Evolutionary conservation across 257 asterid genomes (phyloP).

Genomic region (Solanum rostratum): DNA sequence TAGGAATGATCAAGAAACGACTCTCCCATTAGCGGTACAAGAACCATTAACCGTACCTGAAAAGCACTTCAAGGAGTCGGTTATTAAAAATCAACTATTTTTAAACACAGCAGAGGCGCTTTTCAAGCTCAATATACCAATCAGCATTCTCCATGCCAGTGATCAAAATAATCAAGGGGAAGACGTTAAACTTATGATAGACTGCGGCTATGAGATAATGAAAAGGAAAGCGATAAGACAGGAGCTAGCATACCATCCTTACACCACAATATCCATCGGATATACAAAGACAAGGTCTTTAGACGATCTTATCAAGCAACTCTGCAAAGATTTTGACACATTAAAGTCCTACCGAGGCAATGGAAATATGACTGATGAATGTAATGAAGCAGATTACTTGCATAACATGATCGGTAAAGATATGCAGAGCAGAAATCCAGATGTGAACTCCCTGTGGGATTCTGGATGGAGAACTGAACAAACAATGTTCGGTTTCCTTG

Average conservation of each 20-base stretch:
- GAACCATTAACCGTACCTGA: constrained; percentile 61
- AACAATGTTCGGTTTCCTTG: constrained; percentile 24
- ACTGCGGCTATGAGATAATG: constrained; percentile 68
- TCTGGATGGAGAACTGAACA: constrained; percentile 41
- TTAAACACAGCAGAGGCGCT: constrained; percentile 77
- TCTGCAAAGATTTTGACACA: constrained; percentile 48
- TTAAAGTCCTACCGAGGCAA: constrained; percentile 28
- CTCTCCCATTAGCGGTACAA: not conserved
- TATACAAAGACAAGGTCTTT: constrained; percentile 29
- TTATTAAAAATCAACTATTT: constrained; percentile 51
- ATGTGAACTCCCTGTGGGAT: constrained; percentile 73
- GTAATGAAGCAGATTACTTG: constrained; percentile 33
- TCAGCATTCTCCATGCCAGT: constrained; percentile 38
- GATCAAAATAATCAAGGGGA: constrained; percentile 27
- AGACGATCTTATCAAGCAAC: constrained; percentile 56
- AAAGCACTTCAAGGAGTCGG: constrained; percentile 51
- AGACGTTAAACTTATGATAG: constrained; percentile 36
- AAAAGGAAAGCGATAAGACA: constrained; percentile 60
- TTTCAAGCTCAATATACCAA: constrained; percentile 74
- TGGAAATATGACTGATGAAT: constrained; percentile 20
- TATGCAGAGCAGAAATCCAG: constrained; percentile 26
- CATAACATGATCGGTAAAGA: constrained; percentile 51
- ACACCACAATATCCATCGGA: constrained; percentile 7
- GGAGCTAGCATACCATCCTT: constrained; percentile 31
- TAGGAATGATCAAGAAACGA: constrained; percentile 1